These are phyloP conservation scores for Phalaenopsis equestris DNA, from an alignment of 106 monocot genomes.

Conservation along the genomic window DNA sequence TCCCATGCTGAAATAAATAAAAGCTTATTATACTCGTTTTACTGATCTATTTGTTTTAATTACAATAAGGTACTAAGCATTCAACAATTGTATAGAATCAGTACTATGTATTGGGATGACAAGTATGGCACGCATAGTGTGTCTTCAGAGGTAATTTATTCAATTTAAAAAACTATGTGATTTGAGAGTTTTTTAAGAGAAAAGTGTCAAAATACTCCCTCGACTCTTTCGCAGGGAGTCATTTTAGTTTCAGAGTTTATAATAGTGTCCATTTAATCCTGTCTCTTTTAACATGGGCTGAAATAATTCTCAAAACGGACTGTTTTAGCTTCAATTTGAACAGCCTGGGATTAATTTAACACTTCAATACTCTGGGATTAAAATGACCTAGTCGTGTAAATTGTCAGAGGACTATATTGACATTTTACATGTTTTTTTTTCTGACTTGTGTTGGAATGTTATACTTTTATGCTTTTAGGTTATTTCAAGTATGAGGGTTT, in stretches of 20 bases:
- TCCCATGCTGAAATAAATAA: background rate
- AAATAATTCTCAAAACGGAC: too few species aligned
- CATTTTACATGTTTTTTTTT: too few species aligned
- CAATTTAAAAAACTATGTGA: background rate
- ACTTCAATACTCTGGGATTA: too few species aligned
- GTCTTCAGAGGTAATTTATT: conserved; percentile 44
- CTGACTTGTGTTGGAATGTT: background rate
- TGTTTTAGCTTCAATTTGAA: too few species aligned
- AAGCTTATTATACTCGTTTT: background rate
- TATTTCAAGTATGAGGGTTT: conserved; percentile 58
- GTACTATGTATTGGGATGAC: conserved; percentile 78
- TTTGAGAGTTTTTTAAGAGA: background rate
- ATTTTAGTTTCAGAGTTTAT: too few species aligned
- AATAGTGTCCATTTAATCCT: too few species aligned
- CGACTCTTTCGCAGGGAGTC: too few species aligned
- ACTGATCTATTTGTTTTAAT: background rate
- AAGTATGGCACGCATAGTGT: conserved; percentile 61
- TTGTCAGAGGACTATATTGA: too few species aligned
- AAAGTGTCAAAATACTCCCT: too few species aligned
- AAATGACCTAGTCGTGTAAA: too few species aligned
- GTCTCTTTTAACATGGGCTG: too few species aligned
- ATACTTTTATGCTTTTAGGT: conserved; percentile 27
- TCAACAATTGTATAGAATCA: conserved; percentile 65
- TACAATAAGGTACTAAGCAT: conserved; percentile 52
- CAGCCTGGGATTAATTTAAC: too few species aligned